A percentile compares a stretch with the other conserved stretches of the same genome.
These are phyloP conservation scores for Betula pendula DNA, from an alignment of 306 rosid species.

Conservation along the genomic window DNA sequence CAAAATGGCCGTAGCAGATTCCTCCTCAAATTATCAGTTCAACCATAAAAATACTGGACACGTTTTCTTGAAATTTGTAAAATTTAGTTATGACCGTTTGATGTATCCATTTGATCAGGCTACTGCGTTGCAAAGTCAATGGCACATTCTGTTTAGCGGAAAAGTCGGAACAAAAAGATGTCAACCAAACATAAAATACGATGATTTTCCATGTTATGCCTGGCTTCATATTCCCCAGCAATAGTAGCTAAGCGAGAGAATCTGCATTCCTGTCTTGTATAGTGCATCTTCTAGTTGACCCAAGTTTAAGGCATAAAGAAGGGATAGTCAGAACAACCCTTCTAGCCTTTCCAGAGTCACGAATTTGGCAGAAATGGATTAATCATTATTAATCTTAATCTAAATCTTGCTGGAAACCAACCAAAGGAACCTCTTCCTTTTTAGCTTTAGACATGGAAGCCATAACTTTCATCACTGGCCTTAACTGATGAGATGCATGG, in stretches of 20 bases:
- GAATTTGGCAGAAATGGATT: neutral
- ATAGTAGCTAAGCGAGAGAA: neutral
- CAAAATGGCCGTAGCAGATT: no score
- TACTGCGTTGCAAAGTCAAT: neutral
- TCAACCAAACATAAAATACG: neutral
- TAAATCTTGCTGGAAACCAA: neutral
- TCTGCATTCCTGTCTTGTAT: neutral
- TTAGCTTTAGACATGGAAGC: no score
- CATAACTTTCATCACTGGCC: no score
- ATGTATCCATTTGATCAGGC: neutral
- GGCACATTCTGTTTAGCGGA: neutral
- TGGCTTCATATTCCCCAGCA: neutral
- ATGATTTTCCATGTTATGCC: neutral
- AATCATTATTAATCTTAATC: neutral
- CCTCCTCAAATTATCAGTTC: no score
- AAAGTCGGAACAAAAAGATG: neutral
- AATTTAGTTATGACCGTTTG: no score
- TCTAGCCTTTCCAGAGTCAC: neutral
- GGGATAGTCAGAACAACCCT: neutral
- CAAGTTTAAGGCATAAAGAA: neutral
- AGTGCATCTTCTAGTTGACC: neutral
- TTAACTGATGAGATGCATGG: no score
- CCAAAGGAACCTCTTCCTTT: no score
- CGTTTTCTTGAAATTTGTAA: neutral
- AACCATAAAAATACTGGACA: neutral